Conservation (phyloP, 345 rosid genomes). For the Brassica juncea region DNA sequence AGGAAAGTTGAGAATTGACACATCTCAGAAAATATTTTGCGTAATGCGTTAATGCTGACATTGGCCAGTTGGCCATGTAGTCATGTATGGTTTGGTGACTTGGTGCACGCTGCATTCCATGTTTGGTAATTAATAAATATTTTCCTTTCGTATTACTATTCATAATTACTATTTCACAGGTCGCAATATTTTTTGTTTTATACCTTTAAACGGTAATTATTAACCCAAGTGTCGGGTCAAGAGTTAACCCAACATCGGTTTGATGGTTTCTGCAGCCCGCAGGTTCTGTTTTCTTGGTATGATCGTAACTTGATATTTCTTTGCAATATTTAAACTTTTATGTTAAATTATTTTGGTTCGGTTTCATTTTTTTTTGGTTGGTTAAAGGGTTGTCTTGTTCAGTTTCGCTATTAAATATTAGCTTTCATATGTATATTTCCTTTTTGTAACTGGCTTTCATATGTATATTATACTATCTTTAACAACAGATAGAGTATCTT, state of each 20-base stretch:
- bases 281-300: slow-evolving; percentile 27
- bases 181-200: not conserved
- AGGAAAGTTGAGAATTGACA: slow-evolving; percentile 11
- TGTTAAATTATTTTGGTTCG: not conserved
- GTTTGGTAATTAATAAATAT: slow-evolving; percentile 18
- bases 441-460: not conserved
- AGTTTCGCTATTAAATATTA: not conserved
- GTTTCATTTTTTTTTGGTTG: not conserved
- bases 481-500: not conserved
- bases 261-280: slow-evolving; percentile 21
- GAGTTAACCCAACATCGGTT: slow-evolving; percentile 35
- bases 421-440: not conserved
- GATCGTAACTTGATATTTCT: slow-evolving; percentile 18
- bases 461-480: not conserved
- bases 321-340: not conserved
- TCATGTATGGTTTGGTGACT: not conserved
- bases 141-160: slow-evolving; percentile 1
- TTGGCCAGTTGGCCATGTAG: slow-evolving; percentile 26
- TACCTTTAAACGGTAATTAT: slow-evolving; percentile 29
- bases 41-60: slow-evolving; percentile 19
- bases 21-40: not conserved
- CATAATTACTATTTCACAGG: not conserved
- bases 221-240: slow-evolving; percentile 29
- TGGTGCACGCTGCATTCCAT: slow-evolving; percentile 34
- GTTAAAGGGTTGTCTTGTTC: not conserved